Percentiles rank a stretch among this genome's conserved stretches.
phyloP scores from a whole-genome alignment of 257 asterid species.

The Leptodermis oblonga region DNA sequence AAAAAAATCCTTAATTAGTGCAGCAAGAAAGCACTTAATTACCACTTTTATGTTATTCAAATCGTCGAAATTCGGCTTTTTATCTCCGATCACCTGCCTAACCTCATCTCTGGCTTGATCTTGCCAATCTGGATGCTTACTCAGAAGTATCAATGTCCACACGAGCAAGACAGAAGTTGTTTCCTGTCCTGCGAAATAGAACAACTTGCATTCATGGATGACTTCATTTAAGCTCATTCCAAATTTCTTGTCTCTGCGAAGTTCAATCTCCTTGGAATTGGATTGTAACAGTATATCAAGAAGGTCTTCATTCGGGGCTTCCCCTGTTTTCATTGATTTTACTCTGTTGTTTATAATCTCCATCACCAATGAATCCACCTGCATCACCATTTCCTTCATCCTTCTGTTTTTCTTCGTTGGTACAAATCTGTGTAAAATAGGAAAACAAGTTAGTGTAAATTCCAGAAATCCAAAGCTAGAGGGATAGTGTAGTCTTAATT shows the following conservation, averaged over 20 bases:
- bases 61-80: slow-evolving; percentile 10
- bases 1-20: too few relatives aligned
- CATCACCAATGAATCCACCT: slow-evolving; percentile 15
- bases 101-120: slow-evolving; percentile 24
- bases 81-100: slow-evolving; percentile 1
- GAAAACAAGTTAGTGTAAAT: neutral
- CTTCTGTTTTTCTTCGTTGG: slow-evolving; percentile 22
- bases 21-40: neutral
- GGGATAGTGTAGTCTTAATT: neutral
- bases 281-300: slow-evolving; percentile 24
- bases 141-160: slow-evolving; percentile 24
- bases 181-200: slow-evolving; percentile 31
- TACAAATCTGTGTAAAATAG: neutral
- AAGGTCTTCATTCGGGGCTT: slow-evolving; percentile 27
- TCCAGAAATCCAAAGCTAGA: neutral
- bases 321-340: slow-evolving; percentile 11
- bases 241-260: slow-evolving; percentile 13
- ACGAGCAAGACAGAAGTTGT: slow-evolving; percentile 23
- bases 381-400: slow-evolving; percentile 10
- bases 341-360: slow-evolving; percentile 18
- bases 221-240: slow-evolving; percentile 29
- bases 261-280: slow-evolving; percentile 22
- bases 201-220: slow-evolving; percentile 27
- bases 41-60: slow-evolving; percentile 23
- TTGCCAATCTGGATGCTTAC: slow-evolving; percentile 27